phyloP scores from a whole-genome alignment of 2,329 filamentous ascomycete species.

The Aspergillus costaricaensis region DNA sequence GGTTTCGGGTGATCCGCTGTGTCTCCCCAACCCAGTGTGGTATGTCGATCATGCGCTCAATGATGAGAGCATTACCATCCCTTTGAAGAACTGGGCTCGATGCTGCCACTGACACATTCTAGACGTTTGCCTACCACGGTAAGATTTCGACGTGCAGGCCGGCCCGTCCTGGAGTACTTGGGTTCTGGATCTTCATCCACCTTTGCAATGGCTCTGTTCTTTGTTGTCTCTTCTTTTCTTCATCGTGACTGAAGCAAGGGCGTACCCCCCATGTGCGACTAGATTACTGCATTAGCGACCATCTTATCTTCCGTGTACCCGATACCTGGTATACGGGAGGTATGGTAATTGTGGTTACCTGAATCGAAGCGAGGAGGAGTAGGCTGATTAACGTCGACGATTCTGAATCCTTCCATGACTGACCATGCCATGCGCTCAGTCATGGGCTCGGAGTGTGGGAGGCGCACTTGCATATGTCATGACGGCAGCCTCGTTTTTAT shows the following conservation, averaged over 20 bases:
- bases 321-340: conserved; percentile 1
- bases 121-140: conserved; percentile 2
- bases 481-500: conserved; percentile 19
- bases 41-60: conserved; percentile 19
- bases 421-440: conserved; percentile 1
- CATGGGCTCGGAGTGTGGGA: conserved; percentile 3
- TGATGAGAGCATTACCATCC: conserved; percentile 1
- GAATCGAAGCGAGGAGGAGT: neutral
- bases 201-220: neutral
- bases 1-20: conserved; percentile 11
- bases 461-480: conserved; percentile 12
- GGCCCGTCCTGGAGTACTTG: conserved; percentile 1
- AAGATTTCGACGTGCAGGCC: conserved; percentile 4
- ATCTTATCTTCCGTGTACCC: conserved; percentile 9
- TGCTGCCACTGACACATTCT: conserved; percentile 6
- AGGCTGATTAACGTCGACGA: neutral
- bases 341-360: conserved; percentile 10
- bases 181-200: neutral
- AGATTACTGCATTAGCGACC: neutral
- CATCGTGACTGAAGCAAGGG: conserved; percentile 11
- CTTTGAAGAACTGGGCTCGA: neutral
- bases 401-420: conserved; percentile 8
- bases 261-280: conserved; percentile 10
- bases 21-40: conserved; percentile 11
- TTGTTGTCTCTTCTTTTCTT: neutral